A percentile compares a stretch with the other conserved stretches of the same genome.
phyloP scores from a whole-genome alignment of 306 rosid species.

The Spatholobus suberectus region DNA sequence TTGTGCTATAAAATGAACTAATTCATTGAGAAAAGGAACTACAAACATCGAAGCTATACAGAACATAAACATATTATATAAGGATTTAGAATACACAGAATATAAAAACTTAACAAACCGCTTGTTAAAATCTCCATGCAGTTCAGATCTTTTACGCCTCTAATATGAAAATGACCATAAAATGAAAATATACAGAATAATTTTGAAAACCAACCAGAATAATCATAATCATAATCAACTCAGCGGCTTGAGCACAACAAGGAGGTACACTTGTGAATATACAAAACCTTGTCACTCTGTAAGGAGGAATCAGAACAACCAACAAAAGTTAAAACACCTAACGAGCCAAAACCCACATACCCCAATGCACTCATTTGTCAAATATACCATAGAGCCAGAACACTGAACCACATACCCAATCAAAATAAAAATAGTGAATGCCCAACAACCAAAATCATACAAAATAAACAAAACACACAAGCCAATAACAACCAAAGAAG shows the following conservation, averaged over 20 bases:
- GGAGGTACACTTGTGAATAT: background rate
- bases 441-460: background rate
- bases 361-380: background rate
- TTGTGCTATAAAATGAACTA: background rate
- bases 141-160: background rate
- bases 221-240: slow-evolving; percentile 5
- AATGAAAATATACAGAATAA: background rate
- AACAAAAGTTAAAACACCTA: background rate
- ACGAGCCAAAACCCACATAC: background rate
- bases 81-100: background rate
- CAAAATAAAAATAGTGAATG: background rate
- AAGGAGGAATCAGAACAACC: background rate
- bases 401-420: slow-evolving; percentile 4
- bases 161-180: background rate
- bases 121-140: slow-evolving; percentile 1
- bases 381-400: background rate
- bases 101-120: background rate
- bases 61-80: background rate
- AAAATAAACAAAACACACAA: background rate
- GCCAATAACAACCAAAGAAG: background rate
- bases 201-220: background rate
- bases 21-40: background rate
- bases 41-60: background rate
- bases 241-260: background rate
- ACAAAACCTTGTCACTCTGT: background rate